phyloP scores from a whole-genome alignment of 2,329 filamentous ascomycete species.

The Pyricularia sp. region DNA sequence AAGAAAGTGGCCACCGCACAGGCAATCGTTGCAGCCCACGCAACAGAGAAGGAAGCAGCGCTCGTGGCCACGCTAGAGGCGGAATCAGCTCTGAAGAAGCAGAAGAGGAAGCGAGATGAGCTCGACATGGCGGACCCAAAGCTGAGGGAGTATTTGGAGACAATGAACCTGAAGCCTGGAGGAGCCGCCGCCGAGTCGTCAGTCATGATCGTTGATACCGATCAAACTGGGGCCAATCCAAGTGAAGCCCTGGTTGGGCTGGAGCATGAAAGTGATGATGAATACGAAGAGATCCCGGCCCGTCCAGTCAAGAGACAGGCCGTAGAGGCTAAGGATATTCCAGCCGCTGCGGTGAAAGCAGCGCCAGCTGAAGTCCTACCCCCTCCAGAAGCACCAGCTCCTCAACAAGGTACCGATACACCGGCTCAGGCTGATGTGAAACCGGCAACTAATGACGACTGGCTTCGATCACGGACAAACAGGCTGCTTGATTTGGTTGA shows the following conservation, averaged over 20 bases:
- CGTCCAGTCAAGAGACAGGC: conserved; percentile 38
- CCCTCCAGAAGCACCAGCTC: conserved; percentile 1
- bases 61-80: conserved; percentile 11
- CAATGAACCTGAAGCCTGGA: conserved; percentile 52
- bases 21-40: not conserved
- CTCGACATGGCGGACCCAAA: conserved; percentile 61
- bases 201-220: not conserved
- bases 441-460: conserved; percentile 70
- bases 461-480: conserved; percentile 83
- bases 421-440: not conserved
- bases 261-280: conserved; percentile 59
- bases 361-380: not conserved
- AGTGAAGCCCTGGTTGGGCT: conserved; percentile 12
- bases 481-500: conserved; percentile 77
- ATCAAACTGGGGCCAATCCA: conserved; percentile 3
- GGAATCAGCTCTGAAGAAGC: conserved; percentile 22
- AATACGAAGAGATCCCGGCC: conserved; percentile 59
- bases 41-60: conserved; percentile 10
- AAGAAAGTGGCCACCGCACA: not conserved
- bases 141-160: conserved; percentile 74
- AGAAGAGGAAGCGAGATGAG: conserved; percentile 59
- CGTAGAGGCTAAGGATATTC: conserved; percentile 4
- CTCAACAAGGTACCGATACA: not conserved
- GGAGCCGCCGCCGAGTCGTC: conserved; percentile 2
- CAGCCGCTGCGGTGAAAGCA: conserved; percentile 9